Evolutionary conservation across 768 basidiomycete genomes (phyloP), one percentile per base, ranked within the genome.

Genomic region (Pisolithus albus): DNA sequence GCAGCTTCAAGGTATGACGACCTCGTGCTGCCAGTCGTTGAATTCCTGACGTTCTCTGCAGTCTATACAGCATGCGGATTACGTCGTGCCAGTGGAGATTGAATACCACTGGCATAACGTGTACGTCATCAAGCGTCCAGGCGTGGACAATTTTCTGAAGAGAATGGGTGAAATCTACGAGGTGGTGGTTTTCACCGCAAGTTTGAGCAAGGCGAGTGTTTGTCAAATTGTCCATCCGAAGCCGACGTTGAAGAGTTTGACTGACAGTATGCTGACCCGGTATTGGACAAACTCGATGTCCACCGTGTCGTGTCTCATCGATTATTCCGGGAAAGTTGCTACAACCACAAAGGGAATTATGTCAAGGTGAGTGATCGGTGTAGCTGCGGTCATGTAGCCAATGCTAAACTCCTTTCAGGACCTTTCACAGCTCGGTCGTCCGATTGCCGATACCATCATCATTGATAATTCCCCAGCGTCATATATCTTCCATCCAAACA

Each of bases 161-260:
- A 87, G 84, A 72, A 99, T 98, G 96, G 96, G 96, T 36, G 93
- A 98, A 68, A 84, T 97, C 42, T 99, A 95, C 65, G 96, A 99
- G 69, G 77, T 99, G 46, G 95, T 99, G 30, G 89, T 99, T 9
- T 99, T 98, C 69, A 99, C 96, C 6, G 96, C 96, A 7, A 94
- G 91, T 71, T 70, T 99, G 52, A 94, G 92, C 80, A 99, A 98
- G 79, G 94, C 93, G 45, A 36, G 79, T 70, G 38, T 49, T 21
- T 24, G 3, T 26, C 23, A 30, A 39, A 28, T 39, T 24, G 9
- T 40, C 45, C 45, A 24, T 7, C n/a, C 16, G 41, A 38, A 30
- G 34, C 18, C 34, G 48, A 16, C 57, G 24, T 46, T 51, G 47
- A 44, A 52, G 32, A 52, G 49, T 30, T 52, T 52, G 56, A 38